A percentile compares a stretch with the other conserved stretches of the same genome.
These are phyloP conservation scores for Camelina neglecta DNA, from an alignment of 345 rosid species.

Conservation along the genomic window DNA sequence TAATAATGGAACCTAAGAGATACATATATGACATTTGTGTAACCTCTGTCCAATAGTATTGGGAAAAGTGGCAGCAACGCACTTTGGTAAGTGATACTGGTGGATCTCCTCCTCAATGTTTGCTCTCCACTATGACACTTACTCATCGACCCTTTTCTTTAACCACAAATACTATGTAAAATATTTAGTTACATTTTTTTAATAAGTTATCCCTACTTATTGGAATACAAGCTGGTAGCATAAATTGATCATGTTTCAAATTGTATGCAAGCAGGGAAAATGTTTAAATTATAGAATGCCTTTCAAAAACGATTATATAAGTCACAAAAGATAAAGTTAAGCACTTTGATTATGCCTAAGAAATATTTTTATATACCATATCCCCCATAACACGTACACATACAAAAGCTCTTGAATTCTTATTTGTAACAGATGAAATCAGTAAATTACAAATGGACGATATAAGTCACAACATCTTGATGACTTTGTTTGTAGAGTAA, in stretches of 20 bases:
- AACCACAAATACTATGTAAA: not conserved
- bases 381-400: not conserved
- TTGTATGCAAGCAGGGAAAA: not conserved
- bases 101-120: conserved; percentile 37
- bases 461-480: not conserved
- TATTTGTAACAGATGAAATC: not conserved
- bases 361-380: not conserved
- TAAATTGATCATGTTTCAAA: not conserved
- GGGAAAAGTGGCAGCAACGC: conserved; percentile 39
- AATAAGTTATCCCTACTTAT: conserved; percentile 7
- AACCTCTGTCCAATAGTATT: conserved; percentile 37
- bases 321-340: not conserved
- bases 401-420: not conserved
- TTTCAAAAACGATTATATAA: not conserved
- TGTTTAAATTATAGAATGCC: not conserved
- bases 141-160: conserved; percentile 16
- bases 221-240: conserved; percentile 36
- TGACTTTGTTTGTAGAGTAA: not conserved
- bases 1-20: conserved; percentile 4
- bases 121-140: conserved; percentile 37
- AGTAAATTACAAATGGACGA: not conserved
- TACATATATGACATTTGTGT: conserved; percentile 13
- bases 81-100: conserved; percentile 44
- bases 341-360: not conserved
- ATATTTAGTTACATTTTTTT: conserved; percentile 14